phyloP scores from a whole-genome alignment of 2,329 filamentous ascomycete genomes.

The Hymenoscyphus repandus region DNA sequence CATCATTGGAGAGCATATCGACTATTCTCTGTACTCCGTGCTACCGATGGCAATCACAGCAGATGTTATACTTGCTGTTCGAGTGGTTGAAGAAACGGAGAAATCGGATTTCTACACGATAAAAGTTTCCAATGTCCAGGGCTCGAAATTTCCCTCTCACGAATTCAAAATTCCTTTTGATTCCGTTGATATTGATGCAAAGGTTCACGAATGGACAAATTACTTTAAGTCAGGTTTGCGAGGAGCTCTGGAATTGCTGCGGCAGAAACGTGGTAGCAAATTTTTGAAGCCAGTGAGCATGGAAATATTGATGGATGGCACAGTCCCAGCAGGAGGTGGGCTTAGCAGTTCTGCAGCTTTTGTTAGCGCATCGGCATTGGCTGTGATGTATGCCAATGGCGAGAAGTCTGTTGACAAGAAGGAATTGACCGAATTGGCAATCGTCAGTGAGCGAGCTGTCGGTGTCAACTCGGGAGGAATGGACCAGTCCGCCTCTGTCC shows the following conservation, averaged over 20 bases:
- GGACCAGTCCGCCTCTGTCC: conserved; percentile 96
- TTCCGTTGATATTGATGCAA: conserved; percentile 75
- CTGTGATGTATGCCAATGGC: conserved; percentile 82
- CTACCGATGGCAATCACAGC: conserved; percentile 92
- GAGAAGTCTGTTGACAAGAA: conserved; percentile 78
- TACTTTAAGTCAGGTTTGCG: conserved; percentile 93
- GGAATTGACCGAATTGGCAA: conserved; percentile 84
- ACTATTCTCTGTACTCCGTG: conserved; percentile 95
- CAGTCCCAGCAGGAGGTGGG: conserved; percentile 85
- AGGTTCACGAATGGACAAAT: conserved; percentile 90
- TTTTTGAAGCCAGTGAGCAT: conserved; percentile 68
- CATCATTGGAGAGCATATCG: conserved; percentile 98
- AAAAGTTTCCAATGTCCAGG: conserved; percentile 74
- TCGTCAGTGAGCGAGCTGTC: conserved; percentile 89
- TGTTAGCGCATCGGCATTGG: conserved; percentile 82
- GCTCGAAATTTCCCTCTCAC: conserved; percentile 67
- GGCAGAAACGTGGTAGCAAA: conserved; percentile 51
- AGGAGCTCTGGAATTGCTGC: conserved; percentile 74
- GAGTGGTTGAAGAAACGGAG: conserved; percentile 40
- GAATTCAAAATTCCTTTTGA: conserved; percentile 66
- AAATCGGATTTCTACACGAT: conserved; percentile 57
- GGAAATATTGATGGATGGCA: conserved; percentile 86
- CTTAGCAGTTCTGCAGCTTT: conserved; percentile 93
- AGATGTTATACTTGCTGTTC: conserved; percentile 83
- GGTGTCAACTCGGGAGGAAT: conserved; percentile 97